These are phyloP conservation scores for Aspergillus luchuensis DNA, from an alignment of 2,329 filamentous ascomycete species.

Conservation along the genomic window DNA sequence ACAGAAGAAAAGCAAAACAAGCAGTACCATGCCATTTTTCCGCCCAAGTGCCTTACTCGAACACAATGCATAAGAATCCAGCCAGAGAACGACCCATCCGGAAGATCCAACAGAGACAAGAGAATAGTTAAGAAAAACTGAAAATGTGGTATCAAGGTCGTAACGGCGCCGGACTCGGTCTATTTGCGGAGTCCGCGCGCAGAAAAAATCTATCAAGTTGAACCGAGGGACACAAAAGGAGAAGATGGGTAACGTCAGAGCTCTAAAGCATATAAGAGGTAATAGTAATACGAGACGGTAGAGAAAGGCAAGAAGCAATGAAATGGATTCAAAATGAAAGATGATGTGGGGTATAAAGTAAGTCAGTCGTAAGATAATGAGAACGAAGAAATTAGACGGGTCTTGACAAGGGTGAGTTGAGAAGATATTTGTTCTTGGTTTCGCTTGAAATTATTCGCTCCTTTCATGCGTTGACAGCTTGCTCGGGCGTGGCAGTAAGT, in stretches of 20 bases:
- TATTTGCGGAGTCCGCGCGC: neutral
- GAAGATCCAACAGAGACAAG: neutral
- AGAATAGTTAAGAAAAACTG: neutral
- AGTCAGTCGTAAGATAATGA: conserved; percentile 5
- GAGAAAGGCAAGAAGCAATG: conserved; percentile 1
- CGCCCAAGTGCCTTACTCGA: neutral
- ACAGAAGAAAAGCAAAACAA: neutral
- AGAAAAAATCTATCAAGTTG: neutral
- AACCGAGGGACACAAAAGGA: neutral
- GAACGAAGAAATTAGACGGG: conserved; percentile 8
- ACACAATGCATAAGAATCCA: neutral
- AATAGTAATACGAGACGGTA: neutral
- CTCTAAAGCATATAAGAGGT: neutral
- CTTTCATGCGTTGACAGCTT: conserved; percentile 32
- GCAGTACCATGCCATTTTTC: neutral
- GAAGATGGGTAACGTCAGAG: neutral
- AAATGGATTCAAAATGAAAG: conserved; percentile 1
- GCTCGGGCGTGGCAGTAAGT: conserved; percentile 26
- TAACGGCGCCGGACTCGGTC: neutral
- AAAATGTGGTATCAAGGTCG: neutral
- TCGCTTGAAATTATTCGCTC: neutral
- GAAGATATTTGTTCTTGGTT: neutral
- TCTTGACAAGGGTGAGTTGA: conserved; percentile 13
- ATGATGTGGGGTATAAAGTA: conserved; percentile 10
- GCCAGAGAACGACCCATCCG: neutral